Evolutionary conservation across 2,329 filamentous ascomycete species (phyloP), one percentile per base, ranked within the genome.

Genomic region (Talaromyces marneffei): DNA sequence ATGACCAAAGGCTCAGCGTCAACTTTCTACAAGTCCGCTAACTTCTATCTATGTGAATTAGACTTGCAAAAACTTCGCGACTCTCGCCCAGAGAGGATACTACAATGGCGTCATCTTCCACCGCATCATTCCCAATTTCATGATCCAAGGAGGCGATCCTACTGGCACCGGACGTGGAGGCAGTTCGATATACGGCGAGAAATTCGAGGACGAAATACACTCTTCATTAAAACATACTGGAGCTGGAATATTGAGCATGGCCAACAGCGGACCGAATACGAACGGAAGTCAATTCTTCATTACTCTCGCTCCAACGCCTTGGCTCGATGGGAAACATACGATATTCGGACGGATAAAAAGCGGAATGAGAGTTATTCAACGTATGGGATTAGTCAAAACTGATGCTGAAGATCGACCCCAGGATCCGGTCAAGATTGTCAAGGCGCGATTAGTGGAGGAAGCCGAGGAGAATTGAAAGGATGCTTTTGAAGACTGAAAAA

Each of bases 271-370:
- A 0, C 90, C 91, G 8, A 86, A 97, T 75, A 96, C 93, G 37
- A 97, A 97, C 75, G 93, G 93, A 23, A 91, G 86, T 62, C 94
- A 97, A 77, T 99, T 97, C 77, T 97, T 97, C 74, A 87, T 99
- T 67, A 97, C 94, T 0, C 82, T 97, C 35, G 93, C 92, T 7
- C 93, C 93, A 4, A 93, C 94, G 16, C 94, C 94, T 0, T 97
- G 93, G 93, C 78, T 99, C 63, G 94, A 99, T 76, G 92, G 92
- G 23, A 97, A 96, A 76, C 93, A 99, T 75, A 96, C 92, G 10
- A 95, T 99, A 67, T 99, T 99, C 72, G 94, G 94, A 0, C 81
- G 93, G 59, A 92, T 99, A 40, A 92, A 89, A 79, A 84, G 78
- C 59, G 94, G 94, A 0, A 85, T 97, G 83, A 81, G 83, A 61